A percentile compares a stretch with the other conserved stretches of the same genome.
Conservation (phyloP, 2,329 filamentous ascomycete genomes). For the Aspergillus cejpii region DNA sequence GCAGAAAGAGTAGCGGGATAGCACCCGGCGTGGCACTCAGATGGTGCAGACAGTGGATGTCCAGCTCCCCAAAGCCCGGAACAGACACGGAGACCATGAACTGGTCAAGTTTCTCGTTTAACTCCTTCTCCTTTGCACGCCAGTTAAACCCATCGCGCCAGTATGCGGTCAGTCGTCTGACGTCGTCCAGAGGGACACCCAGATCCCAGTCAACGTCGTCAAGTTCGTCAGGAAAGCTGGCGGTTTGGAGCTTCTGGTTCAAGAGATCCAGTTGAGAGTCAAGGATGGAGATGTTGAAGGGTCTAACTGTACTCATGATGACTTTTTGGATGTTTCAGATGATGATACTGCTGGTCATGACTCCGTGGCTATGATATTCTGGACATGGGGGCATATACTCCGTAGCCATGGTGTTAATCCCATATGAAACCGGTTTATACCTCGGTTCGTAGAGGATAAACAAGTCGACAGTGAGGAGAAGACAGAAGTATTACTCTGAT, state of each 20-base stretch:
- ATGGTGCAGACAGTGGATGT: constrained; percentile 61
- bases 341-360: neutral
- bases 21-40: constrained; percentile 46
- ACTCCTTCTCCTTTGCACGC: constrained; percentile 51
- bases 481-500: no score
- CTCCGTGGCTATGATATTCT: neutral
- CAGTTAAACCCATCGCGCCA: constrained; percentile 57
- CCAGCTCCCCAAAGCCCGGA: constrained; percentile 53
- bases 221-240: constrained; percentile 54
- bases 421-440: neutral
- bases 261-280: constrained; percentile 50
- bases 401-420: neutral
- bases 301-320: constrained; percentile 19
- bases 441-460: neutral
- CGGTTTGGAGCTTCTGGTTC: constrained; percentile 49
- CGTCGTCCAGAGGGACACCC: constrained; percentile 53
- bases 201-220: constrained; percentile 50
- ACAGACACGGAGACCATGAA: constrained; percentile 50
- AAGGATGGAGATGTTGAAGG: constrained; percentile 48
- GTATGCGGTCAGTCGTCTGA: constrained; percentile 52
- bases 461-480: neutral
- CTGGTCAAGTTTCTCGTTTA: constrained; percentile 56
- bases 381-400: neutral
- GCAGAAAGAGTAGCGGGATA: constrained; percentile 61
- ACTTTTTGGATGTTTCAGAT: neutral